Conservation (phyloP, 2,329 filamentous ascomycete species). For the Polytolypa hystricis region DNA sequence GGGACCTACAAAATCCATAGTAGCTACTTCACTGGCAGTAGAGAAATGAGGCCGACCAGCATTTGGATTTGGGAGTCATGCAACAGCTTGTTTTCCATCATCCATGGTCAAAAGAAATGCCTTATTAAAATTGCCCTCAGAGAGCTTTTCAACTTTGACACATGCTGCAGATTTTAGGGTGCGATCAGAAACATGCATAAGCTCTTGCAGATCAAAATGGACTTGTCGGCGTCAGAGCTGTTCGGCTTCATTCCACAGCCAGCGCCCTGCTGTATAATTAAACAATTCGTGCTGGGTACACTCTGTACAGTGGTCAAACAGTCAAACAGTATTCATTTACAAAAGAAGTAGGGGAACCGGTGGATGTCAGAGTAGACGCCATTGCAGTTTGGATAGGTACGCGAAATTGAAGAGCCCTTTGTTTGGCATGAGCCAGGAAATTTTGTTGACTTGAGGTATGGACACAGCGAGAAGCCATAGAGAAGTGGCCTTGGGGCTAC, state of each 20-base stretch:
- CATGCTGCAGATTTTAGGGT: conserved; percentile 20
- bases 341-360: not conserved
- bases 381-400: conserved; percentile 1
- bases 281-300: not conserved
- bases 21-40: conserved; percentile 28
- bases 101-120: conserved; percentile 20
- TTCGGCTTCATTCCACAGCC: not conserved
- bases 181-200: conserved; percentile 20
- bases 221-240: conserved; percentile 2
- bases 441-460: no score
- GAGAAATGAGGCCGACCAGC: conserved; percentile 11
- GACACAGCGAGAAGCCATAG: no score
- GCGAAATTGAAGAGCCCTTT: no score
- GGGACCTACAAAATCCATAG: conserved; percentile 21
- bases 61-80: conserved; percentile 14
- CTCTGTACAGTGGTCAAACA: not conserved
- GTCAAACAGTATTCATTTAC: not conserved
- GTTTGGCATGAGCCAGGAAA: no score
- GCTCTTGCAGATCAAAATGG: conserved; percentile 24
- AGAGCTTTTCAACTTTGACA: conserved; percentile 22
- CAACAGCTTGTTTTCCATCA: conserved; percentile 10
- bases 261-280: conserved; percentile 1
- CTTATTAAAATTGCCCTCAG: conserved; percentile 19
- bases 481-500: no score
- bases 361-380: not conserved